phyloP scores from a whole-genome alignment of 2,329 filamentous ascomycete species.

The Fusarium acutatum region DNA sequence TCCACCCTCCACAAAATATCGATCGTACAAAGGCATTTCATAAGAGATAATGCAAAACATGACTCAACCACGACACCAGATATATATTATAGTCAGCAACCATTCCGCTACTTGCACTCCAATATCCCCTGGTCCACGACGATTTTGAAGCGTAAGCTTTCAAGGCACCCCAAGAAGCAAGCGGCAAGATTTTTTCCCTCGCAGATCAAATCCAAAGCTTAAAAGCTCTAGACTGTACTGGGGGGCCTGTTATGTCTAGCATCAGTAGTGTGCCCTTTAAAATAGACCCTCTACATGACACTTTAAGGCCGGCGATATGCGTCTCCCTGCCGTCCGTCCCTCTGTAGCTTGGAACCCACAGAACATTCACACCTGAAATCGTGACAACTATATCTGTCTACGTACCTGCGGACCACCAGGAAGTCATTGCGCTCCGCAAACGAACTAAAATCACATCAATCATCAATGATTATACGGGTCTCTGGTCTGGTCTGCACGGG shows the following conservation, averaged over 20 bases:
- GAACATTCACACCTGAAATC: too few relatives aligned
- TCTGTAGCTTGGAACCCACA: too few relatives aligned
- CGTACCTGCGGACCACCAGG: too few relatives aligned
- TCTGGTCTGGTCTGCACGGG: too few relatives aligned
- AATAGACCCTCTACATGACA: too few relatives aligned
- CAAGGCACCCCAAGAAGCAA: background rate
- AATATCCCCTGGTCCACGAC: background rate
- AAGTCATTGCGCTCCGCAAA: too few relatives aligned
- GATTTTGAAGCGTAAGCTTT: background rate
- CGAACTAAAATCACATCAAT: too few relatives aligned
- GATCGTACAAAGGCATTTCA: background rate
- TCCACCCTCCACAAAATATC: background rate
- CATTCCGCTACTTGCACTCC: accelerated
- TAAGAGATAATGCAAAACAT: background rate
- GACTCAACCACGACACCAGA: background rate
- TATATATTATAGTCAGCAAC: background rate
- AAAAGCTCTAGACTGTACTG: background rate
- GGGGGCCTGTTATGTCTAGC: background rate
- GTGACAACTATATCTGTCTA: too few relatives aligned
- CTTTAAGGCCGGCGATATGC: too few relatives aligned
- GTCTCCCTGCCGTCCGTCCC: too few relatives aligned
- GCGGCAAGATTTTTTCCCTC: accelerated
- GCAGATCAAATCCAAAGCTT: background rate
- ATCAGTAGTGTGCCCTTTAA: too few relatives aligned
- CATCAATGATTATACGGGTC: too few relatives aligned